Conservation (phyloP, 805 yeast species). For the Kockiozyma suomiensis region DNA sequence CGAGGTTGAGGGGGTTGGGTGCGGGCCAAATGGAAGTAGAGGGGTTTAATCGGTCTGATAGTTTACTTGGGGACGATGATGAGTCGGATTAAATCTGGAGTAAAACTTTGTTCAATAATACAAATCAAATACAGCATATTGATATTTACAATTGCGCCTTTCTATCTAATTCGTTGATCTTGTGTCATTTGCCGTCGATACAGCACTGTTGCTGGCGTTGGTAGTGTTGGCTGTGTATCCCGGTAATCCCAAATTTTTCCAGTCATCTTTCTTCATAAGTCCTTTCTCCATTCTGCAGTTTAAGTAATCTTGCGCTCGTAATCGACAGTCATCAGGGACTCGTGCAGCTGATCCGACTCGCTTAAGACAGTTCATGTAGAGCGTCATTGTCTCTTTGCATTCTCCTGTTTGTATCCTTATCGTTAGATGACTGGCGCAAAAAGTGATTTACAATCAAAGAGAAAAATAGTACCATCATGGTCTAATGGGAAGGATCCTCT, state of each 20-base stretch:
- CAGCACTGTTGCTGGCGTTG: too few relatives aligned
- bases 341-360: constrained; percentile 61
- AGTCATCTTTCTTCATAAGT: constrained; percentile 60
- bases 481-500: constrained; percentile 96
- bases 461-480: constrained; percentile 56
- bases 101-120: too few relatives aligned
- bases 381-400: constrained; percentile 72
- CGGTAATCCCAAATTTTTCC: constrained; percentile 66
- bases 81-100: constrained; percentile 4
- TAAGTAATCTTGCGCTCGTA: constrained; percentile 78
- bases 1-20: neutral
- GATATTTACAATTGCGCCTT: neutral
- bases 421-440: too few relatives aligned
- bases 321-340: constrained; percentile 88
- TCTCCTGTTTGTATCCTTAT: constrained; percentile 57
- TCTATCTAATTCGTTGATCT: too few relatives aligned
- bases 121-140: neutral
- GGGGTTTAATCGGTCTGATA: neutral
- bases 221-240: constrained; percentile 26
- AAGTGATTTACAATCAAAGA: too few relatives aligned
- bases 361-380: constrained; percentile 77
- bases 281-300: constrained; percentile 82
- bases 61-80: neutral
- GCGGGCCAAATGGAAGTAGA: neutral
- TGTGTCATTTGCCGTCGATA: too few relatives aligned